phyloP scores from a whole-genome alignment of 495 filamentous ascomycete species.

The Aspergillus haitiensis region DNA sequence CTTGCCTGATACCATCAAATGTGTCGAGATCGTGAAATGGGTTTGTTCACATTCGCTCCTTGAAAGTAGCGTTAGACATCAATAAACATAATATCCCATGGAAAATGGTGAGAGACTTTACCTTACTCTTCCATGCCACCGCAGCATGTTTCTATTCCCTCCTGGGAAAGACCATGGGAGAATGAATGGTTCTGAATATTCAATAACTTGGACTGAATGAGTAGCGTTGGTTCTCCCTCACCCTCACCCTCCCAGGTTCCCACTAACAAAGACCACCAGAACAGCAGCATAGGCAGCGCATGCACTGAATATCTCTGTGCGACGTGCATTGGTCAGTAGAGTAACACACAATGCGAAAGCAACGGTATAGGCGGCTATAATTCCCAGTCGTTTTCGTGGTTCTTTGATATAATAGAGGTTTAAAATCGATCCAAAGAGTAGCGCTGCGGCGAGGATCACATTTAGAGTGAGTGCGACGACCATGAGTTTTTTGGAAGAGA shows the following conservation, averaged over 20 bases:
- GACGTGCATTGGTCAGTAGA: conserved; percentile 1
- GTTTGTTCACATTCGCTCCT: no score
- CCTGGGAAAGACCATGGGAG: no score
- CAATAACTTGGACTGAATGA: no score
- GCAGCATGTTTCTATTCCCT: no score
- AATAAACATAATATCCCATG: no score
- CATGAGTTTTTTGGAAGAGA: neutral
- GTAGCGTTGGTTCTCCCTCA: neutral
- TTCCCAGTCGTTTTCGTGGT: neutral
- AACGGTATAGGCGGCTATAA: conserved; percentile 1
- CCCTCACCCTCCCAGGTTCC: neutral
- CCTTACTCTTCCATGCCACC: no score
- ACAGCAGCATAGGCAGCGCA: conserved; percentile 9
- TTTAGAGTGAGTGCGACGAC: neutral
- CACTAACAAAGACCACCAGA: conserved; percentile 9
- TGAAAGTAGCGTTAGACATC: no score
- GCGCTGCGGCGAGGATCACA: neutral
- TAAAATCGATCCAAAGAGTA: conserved; percentile 6
- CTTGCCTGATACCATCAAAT: no score
- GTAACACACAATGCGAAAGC: conserved; percentile 3
- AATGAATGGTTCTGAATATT: no score
- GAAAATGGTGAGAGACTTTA: no score
- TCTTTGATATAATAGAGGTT: neutral
- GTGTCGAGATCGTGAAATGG: no score
- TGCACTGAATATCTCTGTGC: neutral